Conservation (phyloP, 148 eudicot genomes). For the Rhododendron ferrugineum region DNA sequence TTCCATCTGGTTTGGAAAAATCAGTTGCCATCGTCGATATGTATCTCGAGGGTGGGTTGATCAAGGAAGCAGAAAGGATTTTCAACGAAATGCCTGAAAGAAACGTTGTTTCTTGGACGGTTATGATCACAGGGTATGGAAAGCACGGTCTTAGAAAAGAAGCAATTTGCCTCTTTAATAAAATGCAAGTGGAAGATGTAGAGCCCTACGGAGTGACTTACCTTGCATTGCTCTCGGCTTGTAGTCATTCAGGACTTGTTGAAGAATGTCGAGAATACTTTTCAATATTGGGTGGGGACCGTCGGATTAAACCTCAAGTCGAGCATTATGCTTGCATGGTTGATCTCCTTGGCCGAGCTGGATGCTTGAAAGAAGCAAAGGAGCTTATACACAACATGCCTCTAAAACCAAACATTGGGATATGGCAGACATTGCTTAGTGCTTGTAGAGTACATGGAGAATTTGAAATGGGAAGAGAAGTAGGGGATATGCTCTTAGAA, state of each 20-base stretch:
- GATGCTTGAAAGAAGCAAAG: slow-evolving; percentile 68
- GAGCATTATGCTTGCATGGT: slow-evolving; percentile 28
- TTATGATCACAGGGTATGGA: slow-evolving; percentile 27
- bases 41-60: slow-evolving; percentile 76
- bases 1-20: slow-evolving; percentile 42
- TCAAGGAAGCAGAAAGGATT: slow-evolving; percentile 51
- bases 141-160: slow-evolving; percentile 66
- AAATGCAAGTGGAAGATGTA: slow-evolving; percentile 44
- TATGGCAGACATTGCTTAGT: slow-evolving; percentile 75
- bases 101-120: slow-evolving; percentile 58
- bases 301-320: slow-evolving; percentile 37
- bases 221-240: slow-evolving; percentile 73
- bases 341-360: slow-evolving; percentile 21
- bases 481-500: slow-evolving; percentile 53
- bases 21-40: slow-evolving; percentile 63
- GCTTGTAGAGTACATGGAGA: slow-evolving; percentile 76
- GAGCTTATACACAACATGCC: slow-evolving; percentile 38
- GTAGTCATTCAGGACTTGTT: slow-evolving; percentile 77
- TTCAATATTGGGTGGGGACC: slow-evolving; percentile 41
- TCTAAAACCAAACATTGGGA: slow-evolving; percentile 53
- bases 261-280: slow-evolving; percentile 57
- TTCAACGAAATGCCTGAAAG: slow-evolving; percentile 50
- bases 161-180: slow-evolving; percentile 41
- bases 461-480: slow-evolving; percentile 62
- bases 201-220: slow-evolving; percentile 72